Evolutionary conservation across 2,329 filamentous ascomycete genomes (phyloP).

Genomic region (Ambrosiella xylebori): DNA sequence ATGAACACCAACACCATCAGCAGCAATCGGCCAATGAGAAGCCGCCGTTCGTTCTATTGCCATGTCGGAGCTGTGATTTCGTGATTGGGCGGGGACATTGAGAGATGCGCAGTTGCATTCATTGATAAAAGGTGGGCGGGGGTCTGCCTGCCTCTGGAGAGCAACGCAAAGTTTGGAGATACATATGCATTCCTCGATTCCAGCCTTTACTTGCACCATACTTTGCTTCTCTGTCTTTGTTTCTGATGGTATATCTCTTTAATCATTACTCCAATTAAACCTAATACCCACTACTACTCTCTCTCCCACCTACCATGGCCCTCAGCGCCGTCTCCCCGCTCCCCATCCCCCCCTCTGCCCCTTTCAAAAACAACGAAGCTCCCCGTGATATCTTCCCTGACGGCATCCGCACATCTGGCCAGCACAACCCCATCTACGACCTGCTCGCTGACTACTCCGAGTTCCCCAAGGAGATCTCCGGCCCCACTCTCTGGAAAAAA

Average conservation of each 20-base stretch:
- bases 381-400: constrained; percentile 27
- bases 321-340: constrained; percentile 1
- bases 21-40: no score
- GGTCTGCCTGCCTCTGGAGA: no score
- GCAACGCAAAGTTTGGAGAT: no score
- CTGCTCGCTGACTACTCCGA: constrained; percentile 47
- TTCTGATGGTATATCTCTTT: background rate
- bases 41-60: no score
- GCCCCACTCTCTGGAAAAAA: constrained; percentile 55
- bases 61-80: no score
- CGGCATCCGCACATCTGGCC: constrained; percentile 41
- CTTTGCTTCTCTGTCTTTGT: background rate
- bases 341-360: background rate
- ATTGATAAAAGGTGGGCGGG: no score
- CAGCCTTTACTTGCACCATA: no score
- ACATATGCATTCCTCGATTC: no score
- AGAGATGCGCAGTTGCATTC: no score
- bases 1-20: background rate
- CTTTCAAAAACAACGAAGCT: constrained; percentile 20
- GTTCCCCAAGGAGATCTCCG: constrained; percentile 55
- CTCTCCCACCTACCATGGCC: background rate
- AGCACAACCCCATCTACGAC: constrained; percentile 52
- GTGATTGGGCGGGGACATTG: no score
- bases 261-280: background rate
- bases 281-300: background rate